phyloP scores from a whole-genome alignment of 1,284 basidiomycete species.

The Sporisorium exsertum region DNA sequence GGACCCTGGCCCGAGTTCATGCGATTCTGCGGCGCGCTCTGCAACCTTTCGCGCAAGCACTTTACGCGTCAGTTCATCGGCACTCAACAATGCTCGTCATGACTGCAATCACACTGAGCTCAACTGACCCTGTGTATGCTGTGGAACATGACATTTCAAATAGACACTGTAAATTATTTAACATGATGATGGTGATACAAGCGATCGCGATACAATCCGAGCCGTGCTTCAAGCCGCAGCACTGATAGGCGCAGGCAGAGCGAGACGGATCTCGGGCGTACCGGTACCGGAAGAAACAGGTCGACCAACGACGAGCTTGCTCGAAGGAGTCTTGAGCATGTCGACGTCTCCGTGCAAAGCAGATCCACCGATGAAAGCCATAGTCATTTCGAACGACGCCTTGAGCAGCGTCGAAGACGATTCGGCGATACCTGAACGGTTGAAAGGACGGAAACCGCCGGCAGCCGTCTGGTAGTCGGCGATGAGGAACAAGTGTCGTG shows the following conservation, averaged over 20 bases:
- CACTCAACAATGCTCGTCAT: neutral
- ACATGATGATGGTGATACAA: conserved; percentile 14
- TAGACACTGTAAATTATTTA: conserved; percentile 20
- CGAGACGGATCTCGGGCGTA: conserved; percentile 55
- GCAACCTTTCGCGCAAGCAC: neutral
- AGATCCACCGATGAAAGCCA: conserved; percentile 93
- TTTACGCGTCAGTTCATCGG: conserved; percentile 4
- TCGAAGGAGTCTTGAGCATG: conserved; percentile 86
- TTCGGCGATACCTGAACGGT: conserved; percentile 90
- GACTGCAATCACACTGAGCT: neutral
- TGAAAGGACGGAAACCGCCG: conserved; percentile 97
- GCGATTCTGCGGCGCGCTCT: neutral
- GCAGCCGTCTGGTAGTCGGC: conserved; percentile 99
- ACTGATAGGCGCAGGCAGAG: conserved; percentile 37
- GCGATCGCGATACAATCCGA: conserved; percentile 8
- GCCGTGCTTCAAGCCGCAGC: conserved; percentile 19
- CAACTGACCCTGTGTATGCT: neutral
- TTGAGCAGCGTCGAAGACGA: conserved; percentile 94
- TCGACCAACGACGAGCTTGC: conserved; percentile 82
- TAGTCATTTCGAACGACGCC: conserved; percentile 97
- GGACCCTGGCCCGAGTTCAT: conserved; percentile 11
- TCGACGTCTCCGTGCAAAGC: conserved; percentile 95
- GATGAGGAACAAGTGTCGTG: conserved; percentile 93
- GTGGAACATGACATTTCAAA: conserved; percentile 2
- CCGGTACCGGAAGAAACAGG: conserved; percentile 65